phyloP scores from a whole-genome alignment of 208 protist genomes.

The Trypanosomatidae sp. region DNA sequence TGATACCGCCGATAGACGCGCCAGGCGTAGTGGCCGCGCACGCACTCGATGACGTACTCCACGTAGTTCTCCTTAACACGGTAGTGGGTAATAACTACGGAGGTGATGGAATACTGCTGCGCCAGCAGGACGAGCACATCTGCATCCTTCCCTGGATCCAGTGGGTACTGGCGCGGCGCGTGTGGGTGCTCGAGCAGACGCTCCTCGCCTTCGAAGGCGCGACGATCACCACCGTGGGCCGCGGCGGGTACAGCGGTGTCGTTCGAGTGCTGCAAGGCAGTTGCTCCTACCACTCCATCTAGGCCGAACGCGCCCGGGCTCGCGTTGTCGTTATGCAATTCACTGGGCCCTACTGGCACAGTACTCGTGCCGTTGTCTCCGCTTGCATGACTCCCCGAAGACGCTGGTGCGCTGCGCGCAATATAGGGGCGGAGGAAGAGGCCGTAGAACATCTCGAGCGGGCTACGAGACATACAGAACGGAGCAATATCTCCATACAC shows the following conservation, averaged over 20 bases:
- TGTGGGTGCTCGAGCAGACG: conserved; percentile 18
- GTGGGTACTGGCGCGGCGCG: conserved; percentile 19
- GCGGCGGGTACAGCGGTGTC: background rate
- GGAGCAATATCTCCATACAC: background rate
- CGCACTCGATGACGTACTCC: conserved; percentile 78
- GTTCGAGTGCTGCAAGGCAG: background rate
- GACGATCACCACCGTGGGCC: conserved; percentile 13
- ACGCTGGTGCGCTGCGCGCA: background rate
- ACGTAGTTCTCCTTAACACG: conserved; percentile 66
- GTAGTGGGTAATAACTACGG: conserved; percentile 60
- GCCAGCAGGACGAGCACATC: conserved; percentile 19
- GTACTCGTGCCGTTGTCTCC: background rate
- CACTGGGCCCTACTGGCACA: background rate
- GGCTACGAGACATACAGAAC: background rate
- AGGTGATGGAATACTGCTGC: conserved; percentile 38
- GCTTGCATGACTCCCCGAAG: background rate
- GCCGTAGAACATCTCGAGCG: conserved; percentile 23
- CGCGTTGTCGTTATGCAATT: background rate
- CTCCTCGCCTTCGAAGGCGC: conserved; percentile 28
- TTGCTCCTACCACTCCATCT: background rate
- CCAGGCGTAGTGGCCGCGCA: conserved; percentile 42
- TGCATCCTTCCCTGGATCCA: conserved; percentile 26
- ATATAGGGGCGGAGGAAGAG: conserved; percentile 11
- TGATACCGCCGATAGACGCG: conserved; percentile 83
- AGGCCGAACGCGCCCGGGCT: background rate